phyloP scores from a whole-genome alignment of 805 yeast genomes.

The Cyberlindnera saturnus region DNA sequence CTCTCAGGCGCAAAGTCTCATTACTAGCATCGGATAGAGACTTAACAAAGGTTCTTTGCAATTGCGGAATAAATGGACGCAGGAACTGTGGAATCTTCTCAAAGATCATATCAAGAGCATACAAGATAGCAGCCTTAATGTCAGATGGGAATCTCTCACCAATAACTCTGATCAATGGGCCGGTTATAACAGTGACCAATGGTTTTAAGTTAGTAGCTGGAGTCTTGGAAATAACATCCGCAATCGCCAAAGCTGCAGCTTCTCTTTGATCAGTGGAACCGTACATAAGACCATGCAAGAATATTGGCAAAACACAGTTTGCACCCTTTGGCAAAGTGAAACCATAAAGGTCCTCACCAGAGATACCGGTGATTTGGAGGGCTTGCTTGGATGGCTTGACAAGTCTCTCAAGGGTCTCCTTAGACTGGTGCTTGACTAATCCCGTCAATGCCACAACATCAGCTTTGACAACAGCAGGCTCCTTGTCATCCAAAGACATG shows the following conservation, averaged over 20 bases:
- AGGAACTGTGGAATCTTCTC: constrained; percentile 82
- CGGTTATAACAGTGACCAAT: constrained; percentile 88
- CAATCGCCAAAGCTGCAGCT: constrained; percentile 80
- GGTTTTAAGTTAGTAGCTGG: constrained; percentile 80
- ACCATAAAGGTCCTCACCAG: constrained; percentile 64
- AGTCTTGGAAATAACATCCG: constrained; percentile 78
- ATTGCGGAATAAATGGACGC: constrained; percentile 94
- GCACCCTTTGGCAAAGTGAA: constrained; percentile 77
- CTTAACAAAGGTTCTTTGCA: constrained; percentile 94
- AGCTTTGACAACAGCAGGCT: constrained; percentile 53
- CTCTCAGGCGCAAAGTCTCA: constrained; percentile 70
- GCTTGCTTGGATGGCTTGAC: constrained; percentile 80
- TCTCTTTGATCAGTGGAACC: constrained; percentile 84
- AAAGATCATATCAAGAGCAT: constrained; percentile 74
- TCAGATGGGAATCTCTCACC: constrained; percentile 93
- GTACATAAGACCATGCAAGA: constrained; percentile 92
- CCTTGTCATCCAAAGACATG: constrained; percentile 64
- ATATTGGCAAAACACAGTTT: constrained; percentile 80
- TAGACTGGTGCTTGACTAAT: constrained; percentile 64
- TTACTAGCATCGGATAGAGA: constrained; percentile 75
- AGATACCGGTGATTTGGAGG: constrained; percentile 54
- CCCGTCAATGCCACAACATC: constrained; percentile 61
- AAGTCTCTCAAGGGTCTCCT: constrained; percentile 69
- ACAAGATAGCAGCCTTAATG: constrained; percentile 88
- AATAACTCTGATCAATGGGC: constrained; percentile 95